Base-by-base conservation (phyloP, 2,329 filamentous ascomycete genomes). In the Phaeophleospora eucalypticola region DNA sequence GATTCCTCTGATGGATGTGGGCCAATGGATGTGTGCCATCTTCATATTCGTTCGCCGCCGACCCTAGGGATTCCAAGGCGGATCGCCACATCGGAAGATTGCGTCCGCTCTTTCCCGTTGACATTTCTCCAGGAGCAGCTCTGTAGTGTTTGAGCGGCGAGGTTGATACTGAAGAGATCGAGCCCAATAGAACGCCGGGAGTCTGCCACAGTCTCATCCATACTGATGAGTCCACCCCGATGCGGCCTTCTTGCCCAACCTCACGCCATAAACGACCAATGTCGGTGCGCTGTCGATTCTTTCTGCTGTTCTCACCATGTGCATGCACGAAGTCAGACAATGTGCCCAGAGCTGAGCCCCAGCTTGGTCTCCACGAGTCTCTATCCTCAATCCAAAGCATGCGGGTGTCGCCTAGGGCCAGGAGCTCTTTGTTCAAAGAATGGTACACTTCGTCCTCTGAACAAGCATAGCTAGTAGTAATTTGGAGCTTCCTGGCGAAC, bases 1-100 rank as follows among this genome's bases (percentile, higher is more conserved):
- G n/a, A 24, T 41, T 41, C 7, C 38, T 12, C 16, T 41, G 21
- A 32, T 41, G 38, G n/a, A 41, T 32, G 21, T 41, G 38, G 7
- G 38, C 38, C 4, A 29, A 17, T 12, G 38, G 38, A 32, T 32
- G 14, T 10, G 24, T 8, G 20, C 38, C 21, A 8, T 41, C 38
- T 14, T 41, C 6, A 3, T 4, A 4, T 32, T 12, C 21, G 18
- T 4, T 9, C 8, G 4, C n/a, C 3, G 6, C 15, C 4, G 19
- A 18, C 4, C n/a, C 14, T 14, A 41, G n/a, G 14, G 20, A 32
- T 16, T 41, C 4, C 4, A 41, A 2, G 4, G 33, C 18, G 14
- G 3, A 16, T 7, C 15, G 12, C 38, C 38, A 41, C 3, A n/a
- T 4, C 4, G 38, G n/a, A 16, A 7, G 20, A 17, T 15, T 27